Conservation (phyloP, 2,329 filamentous ascomycete genomes). For the Coniella lustricola region DNA sequence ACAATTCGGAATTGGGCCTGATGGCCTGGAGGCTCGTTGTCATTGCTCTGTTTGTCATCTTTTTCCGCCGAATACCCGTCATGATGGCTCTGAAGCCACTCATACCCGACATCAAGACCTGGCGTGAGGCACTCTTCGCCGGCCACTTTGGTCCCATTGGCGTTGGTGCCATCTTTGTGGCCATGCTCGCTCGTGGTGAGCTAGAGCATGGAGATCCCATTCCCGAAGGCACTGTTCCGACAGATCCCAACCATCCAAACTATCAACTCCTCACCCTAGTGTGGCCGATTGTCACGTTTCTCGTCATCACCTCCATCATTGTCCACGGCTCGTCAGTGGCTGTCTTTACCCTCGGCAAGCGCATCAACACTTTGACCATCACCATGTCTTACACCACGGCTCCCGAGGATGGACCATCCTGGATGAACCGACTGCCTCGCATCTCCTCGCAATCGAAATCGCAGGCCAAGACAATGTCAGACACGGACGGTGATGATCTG, state of each 20-base stretch:
- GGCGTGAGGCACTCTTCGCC: slow-evolving; percentile 93
- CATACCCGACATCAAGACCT: slow-evolving; percentile 96
- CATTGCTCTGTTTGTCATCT: slow-evolving; percentile 84
- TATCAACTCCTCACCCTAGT: slow-evolving; percentile 75
- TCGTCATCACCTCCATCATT: slow-evolving; percentile 89
- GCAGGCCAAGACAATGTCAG: slow-evolving; percentile 77
- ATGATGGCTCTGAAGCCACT: slow-evolving; percentile 88
- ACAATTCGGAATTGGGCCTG: slow-evolving; percentile 65
- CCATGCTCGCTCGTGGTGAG: slow-evolving; percentile 88
- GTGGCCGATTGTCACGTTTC: slow-evolving; percentile 91
- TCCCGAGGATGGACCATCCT: slow-evolving; percentile 79
- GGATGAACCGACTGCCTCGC: slow-evolving; percentile 88
- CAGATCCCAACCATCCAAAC: slow-evolving; percentile 42
- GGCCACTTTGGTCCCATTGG: slow-evolving; percentile 97
- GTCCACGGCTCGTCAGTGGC: slow-evolving; percentile 98
- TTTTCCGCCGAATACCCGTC: slow-evolving; percentile 92
- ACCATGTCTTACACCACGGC: slow-evolving; percentile 94
- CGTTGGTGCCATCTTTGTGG: slow-evolving; percentile 92
- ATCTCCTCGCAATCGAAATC: slow-evolving; percentile 65
- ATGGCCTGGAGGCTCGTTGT: slow-evolving; percentile 88
- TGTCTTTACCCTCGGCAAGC: slow-evolving; percentile 94
- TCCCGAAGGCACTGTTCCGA: slow-evolving; percentile 59
- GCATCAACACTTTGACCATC: slow-evolving; percentile 91
- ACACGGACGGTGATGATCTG: slow-evolving; percentile 62
- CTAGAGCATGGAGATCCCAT: slow-evolving; percentile 70